Base-by-base conservation (phyloP, 2,329 filamentous ascomycete species). In the Microdochium bolleyi region DNA sequence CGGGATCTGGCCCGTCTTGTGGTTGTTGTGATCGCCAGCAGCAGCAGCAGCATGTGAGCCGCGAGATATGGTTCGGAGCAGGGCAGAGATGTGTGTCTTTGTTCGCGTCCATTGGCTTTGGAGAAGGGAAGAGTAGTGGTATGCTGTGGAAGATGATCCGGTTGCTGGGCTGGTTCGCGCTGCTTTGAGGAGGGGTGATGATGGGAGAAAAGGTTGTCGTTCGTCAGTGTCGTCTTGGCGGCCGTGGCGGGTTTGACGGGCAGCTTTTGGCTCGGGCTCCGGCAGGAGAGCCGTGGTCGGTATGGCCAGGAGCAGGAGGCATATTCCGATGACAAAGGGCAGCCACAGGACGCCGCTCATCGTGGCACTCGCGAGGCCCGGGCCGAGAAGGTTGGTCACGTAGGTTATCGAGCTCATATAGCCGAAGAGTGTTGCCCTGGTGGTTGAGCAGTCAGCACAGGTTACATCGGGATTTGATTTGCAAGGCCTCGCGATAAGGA, bases 381-480 rank as follows among this genome's bases (percentile, higher is more conserved):
- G 75, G 0, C 75, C 75, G 2, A 74, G 63, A 16, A 76, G 65
- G 1, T 70, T 70, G 14, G 77, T 71, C 0, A 76, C 68, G 49
- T 76, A 76, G 2, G 74, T 69, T 5, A 76, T 61, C 2, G 75
- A 75, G 57, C 73, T 74, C 64, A 76, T 74, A 61, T 75, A 76
- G 30, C 74, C 75, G 57, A 78, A 78, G 57, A 74, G 76, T 2
- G 73, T 73, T 9, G 75, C 74, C 8, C 74, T 73, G 48, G 1
- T 48, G 22, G 25, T 10, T 22, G 2, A 48, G 60, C 52, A 63
- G 54, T 51, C n/a, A 51, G 51, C 21, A 38, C 16, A 16, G 30
- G 7, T n/a, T n/a, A n/a, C n/a, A n/a, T n/a, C n/a, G n/a, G n/a
- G 16, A 11, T 8, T 3, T 19, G 10, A 34, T 46, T 24, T 19